These are phyloP conservation scores for Lepidopterella palustris DNA, from an alignment of 495 filamentous ascomycete genomes.

Conservation along the genomic window DNA sequence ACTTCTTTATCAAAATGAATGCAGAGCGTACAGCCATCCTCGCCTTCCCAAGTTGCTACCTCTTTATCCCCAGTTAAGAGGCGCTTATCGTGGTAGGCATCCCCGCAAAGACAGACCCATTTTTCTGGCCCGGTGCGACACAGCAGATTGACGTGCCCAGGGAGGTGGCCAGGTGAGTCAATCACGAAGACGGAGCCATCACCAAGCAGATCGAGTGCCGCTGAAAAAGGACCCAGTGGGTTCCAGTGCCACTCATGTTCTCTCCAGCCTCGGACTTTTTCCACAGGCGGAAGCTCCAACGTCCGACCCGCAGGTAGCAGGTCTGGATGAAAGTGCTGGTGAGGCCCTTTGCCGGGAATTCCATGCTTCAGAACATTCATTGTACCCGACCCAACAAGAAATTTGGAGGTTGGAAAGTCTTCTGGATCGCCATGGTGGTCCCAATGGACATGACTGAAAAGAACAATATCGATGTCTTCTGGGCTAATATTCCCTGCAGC, in stretches of 20 bases:
- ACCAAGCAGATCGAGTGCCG: constrained; percentile 29
- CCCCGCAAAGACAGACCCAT: constrained; percentile 36
- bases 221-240: constrained; percentile 31
- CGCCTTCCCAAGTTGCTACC: constrained; percentile 33
- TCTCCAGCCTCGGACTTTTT: constrained; percentile 23
- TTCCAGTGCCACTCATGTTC: constrained; percentile 21
- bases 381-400: constrained; percentile 44
- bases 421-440: constrained; percentile 46
- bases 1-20: constrained; percentile 33
- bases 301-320: constrained; percentile 33
- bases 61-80: constrained; percentile 34
- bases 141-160: constrained; percentile 35
- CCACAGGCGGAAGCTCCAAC: constrained; percentile 29
- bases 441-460: constrained; percentile 48
- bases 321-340: constrained; percentile 33
- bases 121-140: constrained; percentile 28
- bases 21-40: constrained; percentile 26
- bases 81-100: constrained; percentile 36
- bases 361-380: constrained; percentile 38
- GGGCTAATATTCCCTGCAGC: constrained; percentile 29
- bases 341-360: constrained; percentile 24
- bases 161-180: constrained; percentile 35
- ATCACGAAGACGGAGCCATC: constrained; percentile 35
- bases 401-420: constrained; percentile 41
- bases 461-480: constrained; percentile 39